Percentiles rank a stretch among this genome's conserved stretches.
Evolutionary conservation across 768 basidiomycete genomes (phyloP).

Genomic region (Boletus fagicola): DNA sequence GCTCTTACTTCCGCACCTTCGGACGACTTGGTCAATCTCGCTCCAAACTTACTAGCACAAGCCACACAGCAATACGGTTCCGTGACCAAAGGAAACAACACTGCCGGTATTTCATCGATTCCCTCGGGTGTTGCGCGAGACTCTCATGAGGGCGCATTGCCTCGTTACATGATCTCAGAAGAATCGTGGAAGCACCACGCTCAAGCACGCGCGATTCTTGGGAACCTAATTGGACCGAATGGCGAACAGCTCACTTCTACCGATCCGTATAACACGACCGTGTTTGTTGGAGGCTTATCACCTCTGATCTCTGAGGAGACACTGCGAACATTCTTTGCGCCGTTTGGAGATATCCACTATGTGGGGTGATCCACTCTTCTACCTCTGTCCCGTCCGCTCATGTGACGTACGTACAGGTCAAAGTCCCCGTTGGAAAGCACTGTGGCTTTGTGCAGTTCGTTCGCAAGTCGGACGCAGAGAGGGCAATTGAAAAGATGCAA

Average conservation of each 20-base stretch:
- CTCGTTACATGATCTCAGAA: conserved; percentile 60
- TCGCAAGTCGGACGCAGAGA: conserved; percentile 85
- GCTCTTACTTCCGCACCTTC: conserved; percentile 47
- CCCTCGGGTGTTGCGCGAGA: conserved; percentile 42
- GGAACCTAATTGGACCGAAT: conserved; percentile 81
- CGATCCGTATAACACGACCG: conserved; percentile 95
- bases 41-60: conserved; percentile 46
- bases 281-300: conserved; percentile 89
- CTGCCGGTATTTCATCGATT: conserved; percentile 30
- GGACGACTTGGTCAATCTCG: conserved; percentile 53
- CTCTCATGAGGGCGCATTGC: conserved; percentile 40
- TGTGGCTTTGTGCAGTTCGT: conserved; percentile 97
- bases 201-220: conserved; percentile 78
- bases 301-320: conserved; percentile 91
- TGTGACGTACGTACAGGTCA: conserved; percentile 54
- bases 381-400: conserved; percentile 5
- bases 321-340: conserved; percentile 82
- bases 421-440: conserved; percentile 94
- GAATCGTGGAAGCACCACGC: conserved; percentile 85
- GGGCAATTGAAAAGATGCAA: conserved; percentile 95
- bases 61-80: conserved; percentile 47
- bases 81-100: conserved; percentile 31
- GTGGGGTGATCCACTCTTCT: conserved; percentile 43
- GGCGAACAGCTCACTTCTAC: conserved; percentile 84
- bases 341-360: conserved; percentile 93